Base-by-base conservation (phyloP, 352 stramenopile genomes). In the Globisporangium viniferum region DNA sequence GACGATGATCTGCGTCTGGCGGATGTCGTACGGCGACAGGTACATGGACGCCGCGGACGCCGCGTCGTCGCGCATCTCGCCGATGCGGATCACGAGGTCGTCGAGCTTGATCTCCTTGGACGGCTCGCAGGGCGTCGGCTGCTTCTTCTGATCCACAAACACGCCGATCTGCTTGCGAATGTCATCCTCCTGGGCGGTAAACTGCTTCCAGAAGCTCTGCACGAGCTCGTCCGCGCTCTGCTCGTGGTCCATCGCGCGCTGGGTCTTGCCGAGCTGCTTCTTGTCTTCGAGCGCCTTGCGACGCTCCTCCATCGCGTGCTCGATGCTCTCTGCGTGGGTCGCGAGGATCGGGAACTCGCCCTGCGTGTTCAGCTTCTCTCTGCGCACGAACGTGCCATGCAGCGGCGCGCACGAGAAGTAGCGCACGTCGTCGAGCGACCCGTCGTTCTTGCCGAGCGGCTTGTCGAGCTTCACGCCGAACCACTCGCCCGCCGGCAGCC, bases 1-100 rank as follows among this genome's bases (percentile, higher is more conserved):
- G 31, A 93, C 48, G 59, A 92, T 89, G 27, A 88, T 48, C 64
- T 95, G 85, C 33, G 87, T 86, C 41, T 94, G 85, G 14, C 89
- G 87, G 59, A 89, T 88, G 64, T 97, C 90, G 59, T 97, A 97
- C 46, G 86, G 82, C n/a, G 89, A 92, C 48, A 97, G 69, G 67
- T 84, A 94, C 29, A 97, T 65, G 41, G 88, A 91, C 8, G 87
- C 82, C n/a, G 80, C 86, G 0, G 76, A 82, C 1, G 86, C 84
- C 2, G 81, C 74, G 7, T 81, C 70, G 49, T 94, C 79, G 18
- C 81, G 72, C 81, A 94, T 87, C 29, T 53, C 72, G 54, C 87
- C 75, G 24, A 91, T 74, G 15, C 71, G 31, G 12, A 82, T 58
- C 56, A 91, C 71, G 24, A 90, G 68, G 0, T 77, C 73, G 53